Evolutionary conservation across 2,329 filamentous ascomycete genomes (phyloP), one percentile per base, ranked within the genome.

Genomic region (Xylaria arbuscula): DNA sequence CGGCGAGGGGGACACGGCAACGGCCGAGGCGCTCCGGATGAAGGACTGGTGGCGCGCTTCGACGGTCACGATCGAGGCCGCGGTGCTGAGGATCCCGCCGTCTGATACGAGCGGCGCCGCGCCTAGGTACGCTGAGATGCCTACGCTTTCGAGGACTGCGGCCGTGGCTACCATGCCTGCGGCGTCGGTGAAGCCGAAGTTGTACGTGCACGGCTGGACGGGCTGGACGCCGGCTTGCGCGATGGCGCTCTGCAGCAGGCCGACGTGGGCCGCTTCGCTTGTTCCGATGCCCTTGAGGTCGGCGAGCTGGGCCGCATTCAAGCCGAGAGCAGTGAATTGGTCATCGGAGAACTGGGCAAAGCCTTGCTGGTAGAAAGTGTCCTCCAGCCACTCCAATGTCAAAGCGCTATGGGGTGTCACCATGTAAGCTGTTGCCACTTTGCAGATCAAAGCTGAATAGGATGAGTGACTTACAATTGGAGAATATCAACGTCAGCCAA

Each of bases 41-140:
- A 92, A 89, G 69, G 89, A 90, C 80, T 92, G 90, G 81, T 94
- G 92, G 67, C 92, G 87, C 34, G 90, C 85, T 81, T 94, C 92
- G 68, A 92, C 86, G 28, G 90, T 92, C 53, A 92, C 85, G 78
- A 94, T 93, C 59, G 88, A 88, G 10, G 85, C 91, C 2, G 92
- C 91, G 22, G 88, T 87, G 68, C 85, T 83, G 59, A 94, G 87
- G 70, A 92, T 87, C 58, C 82, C 83, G 58, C 84, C 81, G 64
- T 85, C 84, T 54, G 86, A 84, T 70, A 93, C 80, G 38, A 93
- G 83, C 4, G 90, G 88, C 15, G 90, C 90, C 32, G 90, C 91
- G 67, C 91, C 91, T 15, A 93, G 87, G 80, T 90, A 91, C 70
- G 91, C 91, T n/a, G 89, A 91, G 38, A 93, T 86, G 79, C 91